These are phyloP conservation scores for Botrytis byssoidea DNA, from an alignment of 2,329 filamentous ascomycete genomes.

Conservation along the genomic window DNA sequence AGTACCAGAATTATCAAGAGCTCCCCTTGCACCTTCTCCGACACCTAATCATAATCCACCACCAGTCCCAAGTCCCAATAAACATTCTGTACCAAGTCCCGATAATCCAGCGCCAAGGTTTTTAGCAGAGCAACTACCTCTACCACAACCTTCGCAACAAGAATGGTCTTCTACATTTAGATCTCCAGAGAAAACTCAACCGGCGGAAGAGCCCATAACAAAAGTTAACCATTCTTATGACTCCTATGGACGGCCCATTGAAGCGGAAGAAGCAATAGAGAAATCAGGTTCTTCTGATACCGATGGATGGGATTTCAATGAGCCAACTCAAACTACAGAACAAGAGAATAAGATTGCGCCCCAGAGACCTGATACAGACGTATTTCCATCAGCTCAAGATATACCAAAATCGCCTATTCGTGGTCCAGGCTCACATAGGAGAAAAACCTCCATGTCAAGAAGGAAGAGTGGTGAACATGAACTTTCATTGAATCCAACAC, in stretches of 20 bases:
- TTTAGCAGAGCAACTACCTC: conserved; percentile 48
- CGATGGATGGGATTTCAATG: conserved; percentile 93
- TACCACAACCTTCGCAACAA: conserved; percentile 43
- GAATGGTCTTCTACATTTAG: conserved; percentile 40
- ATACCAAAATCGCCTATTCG: conserved; percentile 77
- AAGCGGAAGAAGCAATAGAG: conserved; percentile 44
- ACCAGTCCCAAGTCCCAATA: conserved; percentile 45
- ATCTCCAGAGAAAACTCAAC: conserved; percentile 32
- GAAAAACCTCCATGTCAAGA: conserved; percentile 76
- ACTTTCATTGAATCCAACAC: conserved; percentile 50
- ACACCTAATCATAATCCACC: conserved; percentile 60
- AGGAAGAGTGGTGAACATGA: conserved; percentile 69
- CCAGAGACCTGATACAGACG: conserved; percentile 79
- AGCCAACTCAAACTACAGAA: conserved; percentile 62
- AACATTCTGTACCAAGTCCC: conserved; percentile 40
- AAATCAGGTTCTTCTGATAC: conserved; percentile 52
- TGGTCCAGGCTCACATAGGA: conserved; percentile 65
- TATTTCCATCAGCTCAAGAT: conserved; percentile 79
- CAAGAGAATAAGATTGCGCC: conserved; percentile 50
- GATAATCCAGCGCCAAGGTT: conserved; percentile 54
- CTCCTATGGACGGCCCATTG: conserved; percentile 53
- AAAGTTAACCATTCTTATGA: conserved; percentile 59
- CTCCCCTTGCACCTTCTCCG: conserved; percentile 42
- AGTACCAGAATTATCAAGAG: conserved; percentile 50
- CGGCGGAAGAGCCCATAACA: conserved; percentile 55